Conservation (phyloP, 148 eudicot species). For the Nepenthes gracilis region DNA sequence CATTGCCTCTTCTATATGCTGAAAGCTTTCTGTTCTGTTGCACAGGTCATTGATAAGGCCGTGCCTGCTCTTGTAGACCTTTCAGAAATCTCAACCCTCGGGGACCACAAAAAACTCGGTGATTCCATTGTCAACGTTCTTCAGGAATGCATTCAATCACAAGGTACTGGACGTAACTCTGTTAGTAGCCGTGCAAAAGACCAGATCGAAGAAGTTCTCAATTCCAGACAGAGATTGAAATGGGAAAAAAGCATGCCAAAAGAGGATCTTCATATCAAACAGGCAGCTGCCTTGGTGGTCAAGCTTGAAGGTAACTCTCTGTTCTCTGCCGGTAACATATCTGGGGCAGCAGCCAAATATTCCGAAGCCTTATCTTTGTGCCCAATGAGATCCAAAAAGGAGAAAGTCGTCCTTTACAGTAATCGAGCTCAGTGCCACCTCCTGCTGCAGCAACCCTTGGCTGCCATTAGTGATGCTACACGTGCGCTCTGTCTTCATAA, state of each 20-base stretch:
- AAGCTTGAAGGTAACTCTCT: constrained; percentile 94
- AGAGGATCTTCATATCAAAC: constrained; percentile 94
- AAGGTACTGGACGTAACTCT: constrained; percentile 46
- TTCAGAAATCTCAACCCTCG: constrained; percentile 71
- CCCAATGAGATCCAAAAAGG: constrained; percentile 87
- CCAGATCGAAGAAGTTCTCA: constrained; percentile 63
- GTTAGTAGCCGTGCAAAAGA: constrained; percentile 40
- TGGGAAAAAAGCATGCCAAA: constrained; percentile 85
- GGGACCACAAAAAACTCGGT: constrained; percentile 88
- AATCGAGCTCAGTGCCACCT: constrained; percentile 95
- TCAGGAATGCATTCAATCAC: constrained; percentile 72
- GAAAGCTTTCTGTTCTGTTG: too few relatives aligned
- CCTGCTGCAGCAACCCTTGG: constrained; percentile 75
- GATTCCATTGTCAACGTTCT: constrained; percentile 75
- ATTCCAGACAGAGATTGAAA: constrained; percentile 57
- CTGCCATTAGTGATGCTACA: constrained; percentile 88
- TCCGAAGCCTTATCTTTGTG: constrained; percentile 87
- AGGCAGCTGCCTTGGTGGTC: constrained; percentile 88
- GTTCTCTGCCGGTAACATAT: constrained; percentile 85
- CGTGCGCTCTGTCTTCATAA: constrained; percentile 87
- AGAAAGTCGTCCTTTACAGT: constrained; percentile 78
- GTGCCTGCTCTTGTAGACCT: constrained; percentile 80
- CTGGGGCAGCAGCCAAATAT: constrained; percentile 83
- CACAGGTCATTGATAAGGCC: constrained; percentile 72
- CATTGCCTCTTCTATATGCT: too few relatives aligned